phyloP scores from a whole-genome alignment of 1,139 yeast genomes.

The Komagataea norvegica region DNA sequence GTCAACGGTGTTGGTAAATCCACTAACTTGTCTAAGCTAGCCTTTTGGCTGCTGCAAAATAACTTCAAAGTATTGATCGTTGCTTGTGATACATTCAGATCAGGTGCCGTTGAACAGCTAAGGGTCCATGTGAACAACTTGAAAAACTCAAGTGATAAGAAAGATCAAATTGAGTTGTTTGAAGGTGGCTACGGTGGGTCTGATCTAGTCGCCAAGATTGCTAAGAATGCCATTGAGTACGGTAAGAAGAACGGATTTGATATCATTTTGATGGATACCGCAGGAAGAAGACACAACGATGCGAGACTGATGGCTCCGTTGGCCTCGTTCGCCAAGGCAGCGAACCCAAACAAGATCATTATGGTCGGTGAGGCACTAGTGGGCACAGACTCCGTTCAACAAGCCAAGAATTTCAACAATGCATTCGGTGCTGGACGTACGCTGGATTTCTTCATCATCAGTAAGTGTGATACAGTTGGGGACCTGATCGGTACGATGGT shows the following conservation, averaged over 20 bases:
- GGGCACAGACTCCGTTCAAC: conserved; percentile 95
- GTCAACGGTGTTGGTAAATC: conserved; percentile 98
- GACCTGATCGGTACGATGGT: conserved; percentile 96
- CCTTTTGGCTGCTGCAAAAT: conserved; percentile 92
- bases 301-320: conserved; percentile 93
- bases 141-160: conserved; percentile 52
- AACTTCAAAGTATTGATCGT: conserved; percentile 83
- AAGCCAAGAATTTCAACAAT: conserved; percentile 85
- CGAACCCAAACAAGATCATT: conserved; percentile 91
- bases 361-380: conserved; percentile 99
- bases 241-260: conserved; percentile 68
- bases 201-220: conserved; percentile 86
- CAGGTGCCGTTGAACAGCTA: conserved; percentile 96
- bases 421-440: conserved; percentile 85
- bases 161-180: conserved; percentile 70
- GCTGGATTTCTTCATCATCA: conserved; percentile 85
- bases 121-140: conserved; percentile 89
- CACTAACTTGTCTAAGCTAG: conserved; percentile 88
- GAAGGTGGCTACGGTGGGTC: conserved; percentile 98
- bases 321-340: conserved; percentile 92
- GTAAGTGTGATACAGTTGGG: conserved; percentile 97
- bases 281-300: conserved; percentile 96
- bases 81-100: conserved; percentile 96
- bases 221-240: conserved; percentile 84
- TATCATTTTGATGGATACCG: conserved; percentile 91